Evolutionary conservation across 192 early-diverging fungal genomes (phyloP).

Genomic region (Coemansia sp.): DNA sequence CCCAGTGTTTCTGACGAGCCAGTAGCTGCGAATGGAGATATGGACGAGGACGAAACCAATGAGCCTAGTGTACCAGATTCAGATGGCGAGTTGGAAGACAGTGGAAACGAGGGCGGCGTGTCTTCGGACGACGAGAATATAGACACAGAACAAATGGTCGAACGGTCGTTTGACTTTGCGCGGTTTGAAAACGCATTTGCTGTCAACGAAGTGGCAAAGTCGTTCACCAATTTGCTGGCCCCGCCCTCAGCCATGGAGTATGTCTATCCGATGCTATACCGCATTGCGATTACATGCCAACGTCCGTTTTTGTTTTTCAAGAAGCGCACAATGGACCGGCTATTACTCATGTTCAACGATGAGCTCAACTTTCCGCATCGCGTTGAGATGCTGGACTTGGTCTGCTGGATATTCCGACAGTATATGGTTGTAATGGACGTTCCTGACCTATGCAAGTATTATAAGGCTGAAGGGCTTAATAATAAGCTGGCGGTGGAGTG

Average conservation of each 20-base stretch:
- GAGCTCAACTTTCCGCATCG: conserved; percentile 22
- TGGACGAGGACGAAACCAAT: neutral
- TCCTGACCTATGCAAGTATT: conserved; percentile 20
- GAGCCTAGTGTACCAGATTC: neutral
- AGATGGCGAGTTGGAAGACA: conserved; percentile 8
- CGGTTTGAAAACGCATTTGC: conserved; percentile 44
- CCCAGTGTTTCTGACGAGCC: too few species aligned
- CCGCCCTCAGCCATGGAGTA: conserved; percentile 38
- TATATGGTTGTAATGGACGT: conserved; percentile 39
- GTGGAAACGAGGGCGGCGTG: neutral
- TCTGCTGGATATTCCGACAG: conserved; percentile 49
- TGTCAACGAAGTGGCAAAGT: conserved; percentile 27
- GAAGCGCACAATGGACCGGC: conserved; percentile 19
- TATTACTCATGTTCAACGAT: conserved; percentile 40
- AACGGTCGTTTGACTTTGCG: conserved; percentile 30
- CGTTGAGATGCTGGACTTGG: conserved; percentile 34
- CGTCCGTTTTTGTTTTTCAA: conserved; percentile 44
- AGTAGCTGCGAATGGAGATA: neutral
- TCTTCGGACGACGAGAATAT: conserved; percentile 3
- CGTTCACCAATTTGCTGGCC: conserved; percentile 31
- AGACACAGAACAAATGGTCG: conserved; percentile 23
- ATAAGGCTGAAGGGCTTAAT: conserved; percentile 32
- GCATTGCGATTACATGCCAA: conserved; percentile 33
- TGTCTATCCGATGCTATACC: conserved; percentile 44
- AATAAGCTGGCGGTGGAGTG: conserved; percentile 41